Conservation (phyloP, 2,329 filamentous ascomycete species). For the Botrytis tulipae region DNA sequence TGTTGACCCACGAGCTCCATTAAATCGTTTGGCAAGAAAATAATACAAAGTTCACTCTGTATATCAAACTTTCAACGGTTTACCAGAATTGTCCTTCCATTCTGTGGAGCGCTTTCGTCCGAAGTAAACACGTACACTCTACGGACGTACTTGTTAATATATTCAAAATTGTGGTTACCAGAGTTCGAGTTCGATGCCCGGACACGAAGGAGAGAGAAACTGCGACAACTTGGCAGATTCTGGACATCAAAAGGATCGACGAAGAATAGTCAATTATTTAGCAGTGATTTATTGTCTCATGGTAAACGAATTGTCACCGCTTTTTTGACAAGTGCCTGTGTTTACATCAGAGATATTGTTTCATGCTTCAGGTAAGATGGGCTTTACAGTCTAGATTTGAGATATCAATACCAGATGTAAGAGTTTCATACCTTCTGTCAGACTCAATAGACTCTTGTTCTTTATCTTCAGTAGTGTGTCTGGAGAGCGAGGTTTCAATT, state of each 20-base stretch:
- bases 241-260: background rate
- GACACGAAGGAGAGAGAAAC: background rate
- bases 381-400: background rate
- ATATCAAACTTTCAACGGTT: background rate
- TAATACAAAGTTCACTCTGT: background rate
- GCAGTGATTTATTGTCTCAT: background rate
- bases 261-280: background rate
- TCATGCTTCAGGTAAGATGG: background rate
- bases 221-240: background rate
- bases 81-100: background rate
- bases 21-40: background rate
- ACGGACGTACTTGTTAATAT: background rate
- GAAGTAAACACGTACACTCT: background rate
- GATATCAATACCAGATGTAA: background rate
- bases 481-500: background rate
- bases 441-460: background rate
- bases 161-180: background rate
- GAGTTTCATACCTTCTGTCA: background rate
- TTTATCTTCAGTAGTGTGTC: background rate
- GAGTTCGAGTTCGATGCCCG: background rate
- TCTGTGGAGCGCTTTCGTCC: background rate
- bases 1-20: conserved; percentile 3
- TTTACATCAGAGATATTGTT: background rate
- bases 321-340: background rate
- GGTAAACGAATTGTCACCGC: background rate